Conservation (phyloP, 1,284 basidiomycete species). For the Malassezia nana region DNA sequence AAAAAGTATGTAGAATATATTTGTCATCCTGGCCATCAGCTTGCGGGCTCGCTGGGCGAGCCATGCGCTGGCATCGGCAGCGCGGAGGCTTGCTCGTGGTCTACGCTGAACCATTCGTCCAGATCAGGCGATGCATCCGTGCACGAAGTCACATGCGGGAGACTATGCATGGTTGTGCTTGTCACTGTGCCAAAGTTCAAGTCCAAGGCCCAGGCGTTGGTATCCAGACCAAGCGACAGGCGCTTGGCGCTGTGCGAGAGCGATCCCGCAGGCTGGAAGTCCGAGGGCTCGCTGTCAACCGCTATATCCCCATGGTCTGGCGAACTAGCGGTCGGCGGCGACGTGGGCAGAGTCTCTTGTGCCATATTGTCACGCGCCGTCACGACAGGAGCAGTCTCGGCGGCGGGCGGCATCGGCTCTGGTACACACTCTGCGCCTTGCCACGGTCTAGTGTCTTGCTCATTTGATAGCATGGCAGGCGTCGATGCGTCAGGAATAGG, state of each 20-base stretch:
- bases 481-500: no score
- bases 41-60: not conserved
- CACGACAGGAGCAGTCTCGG: no score
- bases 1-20: no score
- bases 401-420: no score
- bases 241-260: constrained; percentile 1
- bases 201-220: constrained; percentile 6
- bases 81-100: not conserved
- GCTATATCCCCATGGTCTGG: no score
- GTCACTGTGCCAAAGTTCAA: not conserved
- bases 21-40: no score
- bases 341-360: no score
- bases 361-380: no score
- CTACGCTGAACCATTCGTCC: not conserved
- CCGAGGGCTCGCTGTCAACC: not conserved
- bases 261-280: not conserved
- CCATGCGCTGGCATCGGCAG: not conserved
- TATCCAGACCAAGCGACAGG: constrained; percentile 14
- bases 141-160: not conserved
- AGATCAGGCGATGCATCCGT: not conserved
- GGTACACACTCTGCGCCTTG: no score
- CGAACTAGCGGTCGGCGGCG: no score
- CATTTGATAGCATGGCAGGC: no score
- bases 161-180: not conserved
- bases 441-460: no score